phyloP scores from a whole-genome alignment of 257 asterid genomes.

The Sherardia arvensis region DNA sequence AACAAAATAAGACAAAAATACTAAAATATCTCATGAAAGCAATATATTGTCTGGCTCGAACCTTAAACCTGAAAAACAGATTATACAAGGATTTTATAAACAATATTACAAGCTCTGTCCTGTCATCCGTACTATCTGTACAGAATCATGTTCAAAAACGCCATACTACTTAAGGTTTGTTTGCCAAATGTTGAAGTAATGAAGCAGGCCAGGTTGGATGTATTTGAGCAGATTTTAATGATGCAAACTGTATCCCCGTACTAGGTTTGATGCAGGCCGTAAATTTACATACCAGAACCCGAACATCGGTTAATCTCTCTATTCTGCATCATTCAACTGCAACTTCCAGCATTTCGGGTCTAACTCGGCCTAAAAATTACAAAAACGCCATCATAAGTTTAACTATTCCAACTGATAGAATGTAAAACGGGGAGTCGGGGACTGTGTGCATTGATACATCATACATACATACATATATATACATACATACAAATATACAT shows the following conservation, averaged over 20 bases:
- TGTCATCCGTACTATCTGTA: background rate
- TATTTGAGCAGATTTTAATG: background rate
- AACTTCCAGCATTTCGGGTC: slow-evolving; percentile 75
- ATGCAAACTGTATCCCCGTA: background rate
- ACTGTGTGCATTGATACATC: too few relatives aligned
- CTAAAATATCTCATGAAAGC: background rate
- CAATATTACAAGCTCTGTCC: background rate
- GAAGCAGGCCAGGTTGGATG: background rate
- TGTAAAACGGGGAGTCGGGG: background rate
- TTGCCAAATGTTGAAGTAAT: background rate
- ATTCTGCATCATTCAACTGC: slow-evolving; percentile 36
- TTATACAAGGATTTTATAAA: background rate
- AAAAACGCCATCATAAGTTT: background rate
- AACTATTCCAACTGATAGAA: too few relatives aligned
- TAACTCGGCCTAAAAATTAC: slow-evolving; percentile 49
- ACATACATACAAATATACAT: too few relatives aligned
- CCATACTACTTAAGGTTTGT: background rate
- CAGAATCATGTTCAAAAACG: background rate
- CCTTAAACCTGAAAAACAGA: background rate
- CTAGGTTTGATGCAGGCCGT: background rate
- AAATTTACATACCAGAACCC: background rate
- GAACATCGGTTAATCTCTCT: slow-evolving; percentile 1
- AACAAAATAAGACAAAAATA: too few relatives aligned
- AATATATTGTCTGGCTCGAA: background rate
- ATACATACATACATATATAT: too few relatives aligned